Base-by-base conservation (phyloP, 768 basidiomycete species). In the Mycena metata region DNA sequence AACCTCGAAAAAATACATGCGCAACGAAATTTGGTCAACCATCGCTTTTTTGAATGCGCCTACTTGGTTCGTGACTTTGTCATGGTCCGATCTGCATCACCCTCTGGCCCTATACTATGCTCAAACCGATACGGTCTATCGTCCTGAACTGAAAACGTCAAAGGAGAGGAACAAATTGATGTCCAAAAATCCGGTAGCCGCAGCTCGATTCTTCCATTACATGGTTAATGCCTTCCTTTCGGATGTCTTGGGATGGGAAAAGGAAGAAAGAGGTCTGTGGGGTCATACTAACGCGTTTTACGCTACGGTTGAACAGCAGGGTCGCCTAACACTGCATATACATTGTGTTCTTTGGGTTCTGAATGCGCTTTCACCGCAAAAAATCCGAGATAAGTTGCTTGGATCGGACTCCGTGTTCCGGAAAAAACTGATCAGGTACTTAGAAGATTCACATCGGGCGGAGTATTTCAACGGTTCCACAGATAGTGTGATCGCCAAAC, bases 261-360 rank as follows among this genome's bases (percentile, higher is more conserved):
- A 6, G 1, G 66, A 59, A 30, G n/a, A 67, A 1, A 5, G 33
- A 4, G 71, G 60, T 11, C n/a, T 76, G 19, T 76, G 60, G 54
- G 75, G 76, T 11, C n/a, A 64, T 0, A 30, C 30, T 6, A 30
- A 30, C 30, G 30, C 30, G 3, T 30, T 3, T 6, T 30, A 30
- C 6, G 30, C 30, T 30, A 30, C 30, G 6, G 30, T 30, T 3
- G 30, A 30, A 30, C 30, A 30, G 30, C 30, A 30, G 73, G 71
- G 2, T 10, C 33, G 17, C 65, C 56, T n/a, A 78, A 76, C 58
- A 74, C 60, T 79, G 16, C 78, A 79, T 66, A 35, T 76, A 7
- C 78, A 76, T 59, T 10, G 72, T 42, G 46, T 79, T 1, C 1
- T 78, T 8, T 79, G 78, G 78, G 66, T 79, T 0, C 30, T 16